phyloP scores from a whole-genome alignment of 192 early-diverging fungal genomes.

The Haplosporangium gracile region DNA sequence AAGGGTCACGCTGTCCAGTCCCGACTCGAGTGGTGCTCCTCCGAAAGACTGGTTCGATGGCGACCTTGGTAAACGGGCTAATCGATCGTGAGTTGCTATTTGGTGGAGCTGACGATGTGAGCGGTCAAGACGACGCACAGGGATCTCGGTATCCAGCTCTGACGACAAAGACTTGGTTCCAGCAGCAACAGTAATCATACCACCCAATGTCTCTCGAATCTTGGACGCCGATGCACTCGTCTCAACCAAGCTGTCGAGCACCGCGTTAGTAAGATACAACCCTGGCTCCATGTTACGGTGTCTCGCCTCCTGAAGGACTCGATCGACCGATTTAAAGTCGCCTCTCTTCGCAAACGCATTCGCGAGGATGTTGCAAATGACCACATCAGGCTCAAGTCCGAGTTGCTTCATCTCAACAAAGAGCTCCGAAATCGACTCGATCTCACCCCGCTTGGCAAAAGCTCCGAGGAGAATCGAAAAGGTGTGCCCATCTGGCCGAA shows the following conservation, averaged over 20 bases:
- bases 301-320: constrained; percentile 37
- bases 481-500: constrained; percentile 36
- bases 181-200: background rate
- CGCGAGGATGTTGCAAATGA: constrained; percentile 34
- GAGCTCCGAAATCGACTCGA: constrained; percentile 42
- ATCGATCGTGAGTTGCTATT: background rate
- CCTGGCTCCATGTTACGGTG: constrained; percentile 25
- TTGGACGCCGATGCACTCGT: constrained; percentile 10
- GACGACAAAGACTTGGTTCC: background rate
- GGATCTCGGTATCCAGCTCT: constrained; percentile 21
- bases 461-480: constrained; percentile 46
- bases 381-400: constrained; percentile 28
- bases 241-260: constrained; percentile 40
- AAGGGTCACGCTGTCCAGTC: constrained; percentile 29
- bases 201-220: constrained; percentile 32
- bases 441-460: constrained; percentile 41
- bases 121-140: constrained; percentile 2
- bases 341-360: constrained; percentile 45
- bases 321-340: constrained; percentile 38
- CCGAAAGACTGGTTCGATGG: background rate
- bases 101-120: background rate
- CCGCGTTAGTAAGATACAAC: constrained; percentile 24
- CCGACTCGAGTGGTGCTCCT: background rate
- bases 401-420: constrained; percentile 43
- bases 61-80: background rate